Base-by-base conservation (phyloP, 2,329 filamentous ascomycete species). In the Beauveria brongniartii region DNA sequence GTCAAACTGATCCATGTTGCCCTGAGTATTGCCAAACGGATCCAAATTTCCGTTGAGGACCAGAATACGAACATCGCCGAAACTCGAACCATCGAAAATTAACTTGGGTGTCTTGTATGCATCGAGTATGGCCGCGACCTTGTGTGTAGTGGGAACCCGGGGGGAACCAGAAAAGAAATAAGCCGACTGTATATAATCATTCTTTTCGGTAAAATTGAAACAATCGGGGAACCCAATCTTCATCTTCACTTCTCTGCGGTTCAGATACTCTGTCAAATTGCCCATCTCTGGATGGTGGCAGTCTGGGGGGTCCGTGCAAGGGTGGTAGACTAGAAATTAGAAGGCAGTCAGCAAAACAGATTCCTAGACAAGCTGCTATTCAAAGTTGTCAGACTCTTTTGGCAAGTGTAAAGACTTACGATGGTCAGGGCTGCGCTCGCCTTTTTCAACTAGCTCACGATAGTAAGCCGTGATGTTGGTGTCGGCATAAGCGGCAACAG, bases 181-280 rank as follows among this genome's bases (percentile, higher is more conserved):
- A 41, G 56, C 65, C 6, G 90, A 84, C 84, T 96, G 96, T 77
- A 96, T 30, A 30, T 3, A 92, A 74, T 95, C 89, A 82, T 96
- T 96, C 84, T 91, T 95, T 70, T 87, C 91, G 70, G 94, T 89
- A 74, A 93, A 96, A 69, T 80, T 82, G 66, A 84, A 81, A 58
- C 96, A 90, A 75, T 96, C 91, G 48, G 66, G 66, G 3, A 70
- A 61, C 10, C 63, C 48, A 28, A 70, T 67, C 18, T 64, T 64
- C 10, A 56, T 28, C 24, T 64, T 63, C 4, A 69, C 61, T 12
- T 30, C 10, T 1, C 58, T 51, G n/a, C 63, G 63, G 64, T 69
- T 69, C 54, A 70, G 58, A 56, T 69, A 70, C 26, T 53, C 59
- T 5, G 67, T 63, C 24, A 70, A 64, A 50, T 64, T 64, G 18